A percentile compares a stretch with the other conserved stretches of the same genome.
Conservation (phyloP, 2,329 filamentous ascomycete genomes). For the Fusarium gaditjirri region DNA sequence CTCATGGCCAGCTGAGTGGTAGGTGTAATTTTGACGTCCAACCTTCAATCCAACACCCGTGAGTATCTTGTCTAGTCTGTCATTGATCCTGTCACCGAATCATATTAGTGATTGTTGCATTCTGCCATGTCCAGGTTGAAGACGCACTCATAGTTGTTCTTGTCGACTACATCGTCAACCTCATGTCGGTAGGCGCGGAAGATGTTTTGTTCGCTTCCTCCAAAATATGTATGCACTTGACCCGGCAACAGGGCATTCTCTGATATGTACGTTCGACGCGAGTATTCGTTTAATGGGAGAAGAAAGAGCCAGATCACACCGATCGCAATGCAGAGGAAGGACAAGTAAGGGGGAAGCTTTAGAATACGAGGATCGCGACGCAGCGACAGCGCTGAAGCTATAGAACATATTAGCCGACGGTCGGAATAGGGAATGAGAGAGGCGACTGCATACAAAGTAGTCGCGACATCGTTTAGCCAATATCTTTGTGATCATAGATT, state of each 20-base stretch:
- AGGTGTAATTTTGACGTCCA: constrained; percentile 88
- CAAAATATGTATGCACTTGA: constrained; percentile 98
- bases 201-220: constrained; percentile 94
- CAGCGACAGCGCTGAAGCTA: constrained; percentile 73
- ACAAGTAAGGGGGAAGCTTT: constrained; percentile 87
- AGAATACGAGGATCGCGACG: constrained; percentile 84
- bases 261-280: constrained; percentile 92
- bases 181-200: constrained; percentile 92
- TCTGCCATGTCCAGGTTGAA: background rate
- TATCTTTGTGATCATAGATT: constrained; percentile 21
- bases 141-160: constrained; percentile 64
- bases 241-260: constrained; percentile 96
- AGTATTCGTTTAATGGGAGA: constrained; percentile 90
- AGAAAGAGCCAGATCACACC: constrained; percentile 91
- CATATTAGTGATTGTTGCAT: background rate
- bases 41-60: constrained; percentile 85
- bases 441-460: constrained; percentile 59
- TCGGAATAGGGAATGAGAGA: background rate
- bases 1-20: constrained; percentile 78
- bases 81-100: constrained; percentile 63
- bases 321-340: constrained; percentile 83
- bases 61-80: constrained; percentile 80
- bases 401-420: constrained; percentile 6
- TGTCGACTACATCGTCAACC: constrained; percentile 70
- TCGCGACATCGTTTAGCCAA: constrained; percentile 58